Evolutionary conservation across 768 basidiomycete species (phyloP), one percentile per base, ranked within the genome.

Genomic region (Macrolepiota albuminosa): DNA sequence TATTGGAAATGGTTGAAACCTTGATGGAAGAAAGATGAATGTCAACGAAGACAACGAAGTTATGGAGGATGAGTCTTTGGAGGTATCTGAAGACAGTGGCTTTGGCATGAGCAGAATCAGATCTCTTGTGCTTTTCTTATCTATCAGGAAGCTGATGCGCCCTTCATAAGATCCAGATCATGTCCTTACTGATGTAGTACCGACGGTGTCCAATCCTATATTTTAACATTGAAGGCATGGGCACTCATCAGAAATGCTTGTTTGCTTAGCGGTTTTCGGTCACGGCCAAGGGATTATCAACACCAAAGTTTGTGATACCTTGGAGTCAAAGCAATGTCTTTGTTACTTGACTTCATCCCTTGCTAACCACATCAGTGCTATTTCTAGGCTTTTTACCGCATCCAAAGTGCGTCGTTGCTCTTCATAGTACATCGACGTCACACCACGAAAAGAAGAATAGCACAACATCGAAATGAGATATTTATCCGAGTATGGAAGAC

Each of bases 261-360:
- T 40, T 51, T 66, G 1, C 70, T 84, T 47, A 78, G 78, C 81
- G 3, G 78, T 79, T 0, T 83, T 76, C 64, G 81, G 80, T 1
- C 73, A 75, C 55, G 79, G 77, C 16, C 72, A 75, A 39, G 66
- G 71, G 10, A 81, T 78, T 0, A 61, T 80, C 9, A 71, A 82
- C 59, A 79, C 69, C 43, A 63, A 69, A 1, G 78, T 81, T 8
- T 68, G 80, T 13, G 76, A 82, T 70, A 81, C 79, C 4, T 83
- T 80, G 80, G 80, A 83, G 63, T 29, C 29, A 29, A 29, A 29
- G 29, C 29, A 29, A 4, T 29, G 29, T 29, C 29, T 29, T 29
- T 29, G 29, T 29, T 29, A 21, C 4, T 29, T 29, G 29, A 29
- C 29, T 29, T 29, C 29, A 29, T 29, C 29, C 29, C 29, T 29